Percentiles rank a stretch among this genome's conserved stretches.
Evolutionary conservation across 139 green algal species (phyloP).

Genomic region (Dunaliella primolecta): DNA sequence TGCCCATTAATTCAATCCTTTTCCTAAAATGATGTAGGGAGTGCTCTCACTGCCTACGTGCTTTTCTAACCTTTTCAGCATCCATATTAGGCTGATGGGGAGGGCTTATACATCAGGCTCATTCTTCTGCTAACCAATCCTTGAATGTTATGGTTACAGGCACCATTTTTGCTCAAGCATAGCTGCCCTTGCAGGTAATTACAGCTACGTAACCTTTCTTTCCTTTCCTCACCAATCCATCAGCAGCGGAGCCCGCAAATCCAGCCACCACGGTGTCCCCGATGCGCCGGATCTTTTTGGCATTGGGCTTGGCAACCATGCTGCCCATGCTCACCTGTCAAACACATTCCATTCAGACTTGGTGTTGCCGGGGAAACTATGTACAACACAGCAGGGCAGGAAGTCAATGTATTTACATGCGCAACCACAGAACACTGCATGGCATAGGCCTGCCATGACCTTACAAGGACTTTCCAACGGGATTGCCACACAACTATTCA

Average conservation of each 20-base stretch:
- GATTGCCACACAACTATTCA: neutral
- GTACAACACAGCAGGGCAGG: neutral
- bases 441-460: neutral
- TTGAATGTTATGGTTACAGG: too few relatives aligned
- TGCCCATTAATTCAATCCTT: too few relatives aligned
- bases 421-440: neutral
- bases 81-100: too few relatives aligned
- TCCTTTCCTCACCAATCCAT: slow-evolving; percentile 71
- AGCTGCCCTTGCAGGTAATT: too few relatives aligned
- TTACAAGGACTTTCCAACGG: neutral
- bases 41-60: too few relatives aligned
- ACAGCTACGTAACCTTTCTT: too few relatives aligned
- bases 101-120: too few relatives aligned
- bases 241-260: slow-evolving; percentile 75
- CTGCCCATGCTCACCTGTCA: slow-evolving; percentile 38
- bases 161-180: too few relatives aligned
- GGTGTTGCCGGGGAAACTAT: neutral
- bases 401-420: neutral
- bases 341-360: neutral
- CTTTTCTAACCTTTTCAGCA: too few relatives aligned
- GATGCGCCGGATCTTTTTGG: slow-evolving; percentile 43
- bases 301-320: slow-evolving; percentile 45
- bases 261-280: slow-evolving; percentile 40
- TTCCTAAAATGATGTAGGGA: too few relatives aligned
- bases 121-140: too few relatives aligned